Base-by-base conservation (phyloP, 2,329 filamentous ascomycete species). In the Penicillium griseofulvum region DNA sequence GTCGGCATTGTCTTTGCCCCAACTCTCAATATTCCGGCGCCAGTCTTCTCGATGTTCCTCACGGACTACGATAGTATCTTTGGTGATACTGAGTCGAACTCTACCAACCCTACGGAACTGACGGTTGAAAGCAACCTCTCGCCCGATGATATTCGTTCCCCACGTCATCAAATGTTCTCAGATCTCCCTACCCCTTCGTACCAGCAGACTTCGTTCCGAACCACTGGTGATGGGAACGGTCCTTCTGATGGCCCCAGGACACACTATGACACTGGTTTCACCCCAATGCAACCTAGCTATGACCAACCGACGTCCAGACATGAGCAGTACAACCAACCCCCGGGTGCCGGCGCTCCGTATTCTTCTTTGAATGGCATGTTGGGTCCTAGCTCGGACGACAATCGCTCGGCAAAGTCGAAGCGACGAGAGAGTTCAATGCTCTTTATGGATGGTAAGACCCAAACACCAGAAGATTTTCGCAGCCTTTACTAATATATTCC, bases 1-100 rank as follows among this genome's bases (percentile, higher is more conserved):
- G 90, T 99, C 52, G 93, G 94, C 61, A 97, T 99, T 65, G 93
- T 99, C 54, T 99, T 99, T 73, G 96, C 94, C 16, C 94, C 94
- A 0, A 97, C 94, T 0, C 82, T 99, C 51, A 97, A 97, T 72
- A 96, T 99, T 41, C 93, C 94, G 0, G 91, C 91, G 0, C 92
- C 93, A 0, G 88, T 99, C 11, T 97, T 99, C 71, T 91, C 92
- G 4, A 83, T 95, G 72, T 94, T 99, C 73, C 81, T 99, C 55
- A 92, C 94, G 61, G 92, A 97, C 67, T 97, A 91, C 69, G 83
- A 89, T 59, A 83, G 82, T 39, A 93, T 99, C 45, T 99, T 97
- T 69, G 88, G 88, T 19, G 81, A 87, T 43, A 82, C 65, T 19
- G 85, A 54, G 24, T 36, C 28, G 3, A 45, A 87, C 62, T 80